Evolutionary conservation across 2,329 filamentous ascomycete species (phyloP).

Genomic region (Paecilomyces niveus): DNA sequence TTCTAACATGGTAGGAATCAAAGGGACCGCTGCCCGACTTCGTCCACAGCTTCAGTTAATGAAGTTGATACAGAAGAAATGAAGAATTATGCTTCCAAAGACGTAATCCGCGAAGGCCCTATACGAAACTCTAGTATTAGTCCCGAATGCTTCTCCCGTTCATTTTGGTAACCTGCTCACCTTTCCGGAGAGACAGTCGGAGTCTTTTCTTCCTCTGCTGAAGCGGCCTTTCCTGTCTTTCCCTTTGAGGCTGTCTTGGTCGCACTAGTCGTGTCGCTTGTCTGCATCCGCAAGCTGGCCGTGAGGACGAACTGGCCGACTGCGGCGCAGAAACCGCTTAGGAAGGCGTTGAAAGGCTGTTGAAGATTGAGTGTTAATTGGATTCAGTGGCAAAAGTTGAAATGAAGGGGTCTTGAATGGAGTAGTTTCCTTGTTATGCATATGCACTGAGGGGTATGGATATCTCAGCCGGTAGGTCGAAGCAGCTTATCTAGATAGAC

Average conservation of each 20-base stretch:
- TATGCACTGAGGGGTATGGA: background rate
- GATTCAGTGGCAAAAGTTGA: background rate
- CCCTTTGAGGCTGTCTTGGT: slow-evolving; percentile 43
- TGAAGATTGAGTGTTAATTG: background rate
- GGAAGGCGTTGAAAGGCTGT: slow-evolving; percentile 97
- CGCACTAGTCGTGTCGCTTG: slow-evolving; percentile 61
- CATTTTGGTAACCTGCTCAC: slow-evolving; percentile 14
- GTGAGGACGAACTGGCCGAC: slow-evolving; percentile 98
- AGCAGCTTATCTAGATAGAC: background rate
- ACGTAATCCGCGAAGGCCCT: slow-evolving; percentile 96
- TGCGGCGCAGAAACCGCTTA: slow-evolving; percentile 87
- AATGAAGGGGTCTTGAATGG: background rate
- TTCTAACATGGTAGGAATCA: background rate
- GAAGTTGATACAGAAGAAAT: slow-evolving; percentile 99
- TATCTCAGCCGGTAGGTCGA: background rate
- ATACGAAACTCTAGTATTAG: slow-evolving; percentile 4
- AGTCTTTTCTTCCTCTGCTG: slow-evolving; percentile 17
- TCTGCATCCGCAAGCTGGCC: slow-evolving; percentile 84
- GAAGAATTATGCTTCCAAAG: slow-evolving; percentile 87
- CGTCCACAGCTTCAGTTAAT: slow-evolving; percentile 65
- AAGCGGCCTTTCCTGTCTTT: slow-evolving; percentile 18
- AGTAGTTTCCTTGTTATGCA: background rate
- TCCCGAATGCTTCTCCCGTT: background rate
- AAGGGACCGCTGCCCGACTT: background rate
- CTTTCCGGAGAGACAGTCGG: slow-evolving; percentile 34